Evolutionary conservation across 2,329 filamentous ascomycete species (phyloP), one percentile per base, ranked within the genome.

Genomic region (Talaromyces sp.): DNA sequence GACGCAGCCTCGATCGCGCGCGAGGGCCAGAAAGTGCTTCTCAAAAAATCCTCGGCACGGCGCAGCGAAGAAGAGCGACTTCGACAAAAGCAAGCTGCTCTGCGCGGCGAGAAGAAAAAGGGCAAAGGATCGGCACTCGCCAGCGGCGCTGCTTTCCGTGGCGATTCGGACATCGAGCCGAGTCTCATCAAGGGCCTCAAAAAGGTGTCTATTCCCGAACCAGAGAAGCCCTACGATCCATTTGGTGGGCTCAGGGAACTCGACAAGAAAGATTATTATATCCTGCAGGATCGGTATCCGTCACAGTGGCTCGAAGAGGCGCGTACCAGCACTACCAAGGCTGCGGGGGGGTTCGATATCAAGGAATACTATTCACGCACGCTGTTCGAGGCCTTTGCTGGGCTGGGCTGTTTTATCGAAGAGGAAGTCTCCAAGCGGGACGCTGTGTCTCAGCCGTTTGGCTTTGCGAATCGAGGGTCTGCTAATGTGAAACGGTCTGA

Each of bases 341-440:
- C 84, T 57, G 91, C 90, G 16, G 93, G 92, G 34, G 96, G 95
- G 0, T 98, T 96, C 76, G 88, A 89, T 69, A 80, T 94, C 51
- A 81, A 85, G 36, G 92, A 96, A 72, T 98, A 95, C 72, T 91
- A 92, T 69, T 82, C 87, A 7, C 83, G 93, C 28, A 88, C 91
- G 28, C 79, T 99, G 72, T 90, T 91, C 64, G 93, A 97, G 72
- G 92, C 94, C 0, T 98, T 97, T 76, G 87, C 91, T 0, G 95
- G 96, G 0, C 75, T 99, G 63, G 92, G 90, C 0, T 90, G 96
- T 50, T 96, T 96, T 68, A 81, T 99, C 50, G 89, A 85, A 40
- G 92, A 97, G 53, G 93, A 96, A 71, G 69, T 80, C 18, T 60
- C 73, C 1, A 66, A 71, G 42, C 68, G 74, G 50, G 70, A 75